A percentile compares a stretch with the other conserved stretches of the same genome.
Conservation (phyloP, 306 rosid genomes). For the Castanea sativa region DNA sequence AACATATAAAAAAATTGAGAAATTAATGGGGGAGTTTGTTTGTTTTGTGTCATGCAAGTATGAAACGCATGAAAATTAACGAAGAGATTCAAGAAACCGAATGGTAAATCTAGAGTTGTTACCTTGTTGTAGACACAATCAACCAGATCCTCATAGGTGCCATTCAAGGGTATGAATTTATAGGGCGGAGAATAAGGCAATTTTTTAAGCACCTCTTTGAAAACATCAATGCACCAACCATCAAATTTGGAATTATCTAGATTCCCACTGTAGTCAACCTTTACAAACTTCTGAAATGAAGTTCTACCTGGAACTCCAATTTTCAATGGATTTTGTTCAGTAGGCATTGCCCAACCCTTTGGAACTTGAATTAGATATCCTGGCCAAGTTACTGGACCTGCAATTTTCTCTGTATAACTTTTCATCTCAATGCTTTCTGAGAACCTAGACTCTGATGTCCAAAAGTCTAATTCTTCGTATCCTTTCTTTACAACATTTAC, state of each 20-base stretch:
- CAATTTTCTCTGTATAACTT: constrained; percentile 14
- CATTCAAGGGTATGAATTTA: constrained; percentile 28
- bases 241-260: background rate
- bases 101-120: background rate
- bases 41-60: background rate
- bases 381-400: constrained; percentile 56
- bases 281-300: constrained; percentile 55
- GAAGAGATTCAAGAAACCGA: background rate
- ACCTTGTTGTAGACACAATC: constrained; percentile 61
- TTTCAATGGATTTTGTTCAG: constrained; percentile 36
- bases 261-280: constrained; percentile 31
- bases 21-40: background rate
- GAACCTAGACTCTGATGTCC: constrained; percentile 47
- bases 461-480: constrained; percentile 50
- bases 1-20: no score
- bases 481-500: constrained; percentile 45
- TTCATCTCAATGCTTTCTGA: constrained; percentile 1
- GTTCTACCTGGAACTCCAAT: constrained; percentile 65
- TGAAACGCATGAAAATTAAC: background rate
- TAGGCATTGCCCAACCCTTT: constrained; percentile 71
- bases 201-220: constrained; percentile 16
- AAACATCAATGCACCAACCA: constrained; percentile 65
- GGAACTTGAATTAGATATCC: constrained; percentile 44
- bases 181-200: constrained; percentile 50
- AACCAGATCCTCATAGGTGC: constrained; percentile 41